Base-by-base conservation (phyloP, 495 filamentous ascomycete genomes). In the Cercophora scortea region DNA sequence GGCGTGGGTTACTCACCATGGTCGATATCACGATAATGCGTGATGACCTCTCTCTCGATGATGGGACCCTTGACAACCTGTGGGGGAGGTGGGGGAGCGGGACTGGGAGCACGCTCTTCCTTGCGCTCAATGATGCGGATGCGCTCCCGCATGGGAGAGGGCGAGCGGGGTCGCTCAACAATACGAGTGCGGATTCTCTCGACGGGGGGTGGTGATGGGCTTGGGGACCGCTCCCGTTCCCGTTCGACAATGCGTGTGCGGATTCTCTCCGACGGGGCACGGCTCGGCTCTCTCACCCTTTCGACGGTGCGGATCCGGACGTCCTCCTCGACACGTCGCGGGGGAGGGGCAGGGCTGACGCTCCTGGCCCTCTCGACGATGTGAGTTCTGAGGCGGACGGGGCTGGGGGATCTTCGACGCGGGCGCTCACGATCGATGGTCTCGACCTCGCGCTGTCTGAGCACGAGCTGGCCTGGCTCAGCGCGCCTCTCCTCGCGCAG, bases 21-120 rank as follows among this genome's bases (percentile, higher is more conserved):
- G 64, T 96, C 87, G 61, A 95, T 87, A 59, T 92, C 85, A 18
- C 85, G 78, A 61, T 93, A 90, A 65, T 90, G 88, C 2, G 87
- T 89, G 52, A 90, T 87, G 42, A 93, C 79, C 61, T 94, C 86
- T 54, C 89, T 81, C 61, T 87, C 83, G 57, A 91, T 86, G 5
- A 81, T 79, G 5, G 86, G 85, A 16, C 79, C 82, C 55, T 79
- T 76, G 61, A 89, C 83, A 32, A 77, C 65, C 50, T 59, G 54
- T 18, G 73, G 70, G 4, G 82, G 73, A 38, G 78, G 79, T 19
- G 73, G 70, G 3, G 82, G 73, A 38, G 78, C 77, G 11, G 71
- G 72, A 49, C 68, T 74, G 6, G 64, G 72, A 53, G 53, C 63
- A 53, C 67, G 61, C 57, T 71, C 66, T 48, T 63, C 62, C 58